These are phyloP conservation scores for Boletus sp. DNA, from an alignment of 768 basidiomycete genomes.

Conservation along the genomic window DNA sequence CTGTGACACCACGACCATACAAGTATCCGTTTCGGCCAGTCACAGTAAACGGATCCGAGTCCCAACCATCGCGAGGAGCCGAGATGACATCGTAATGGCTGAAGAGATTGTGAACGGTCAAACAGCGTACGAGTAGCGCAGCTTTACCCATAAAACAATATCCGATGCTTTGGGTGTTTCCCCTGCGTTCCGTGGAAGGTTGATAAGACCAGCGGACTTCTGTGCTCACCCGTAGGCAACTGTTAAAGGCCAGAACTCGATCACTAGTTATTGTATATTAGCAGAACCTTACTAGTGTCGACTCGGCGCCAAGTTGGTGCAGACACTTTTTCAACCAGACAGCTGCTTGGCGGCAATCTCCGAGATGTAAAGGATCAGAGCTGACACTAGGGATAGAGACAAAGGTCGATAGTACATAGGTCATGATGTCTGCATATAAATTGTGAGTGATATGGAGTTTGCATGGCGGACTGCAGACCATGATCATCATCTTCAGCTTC, in stretches of 20 bases:
- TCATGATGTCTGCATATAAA: slow-evolving; percentile 55
- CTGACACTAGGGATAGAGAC: slow-evolving; percentile 87
- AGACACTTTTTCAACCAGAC: slow-evolving; percentile 90
- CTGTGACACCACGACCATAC: slow-evolving; percentile 88
- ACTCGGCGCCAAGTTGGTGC: slow-evolving; percentile 80
- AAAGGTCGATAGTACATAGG: slow-evolving; percentile 80
- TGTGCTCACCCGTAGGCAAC: slow-evolving; percentile 73
- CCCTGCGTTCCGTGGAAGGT: slow-evolving; percentile 74
- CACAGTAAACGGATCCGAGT: slow-evolving; percentile 78
- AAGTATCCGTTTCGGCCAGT: slow-evolving; percentile 84
- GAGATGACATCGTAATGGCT: slow-evolving; percentile 98
- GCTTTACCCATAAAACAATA: slow-evolving; percentile 86
- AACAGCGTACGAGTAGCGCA: background rate
- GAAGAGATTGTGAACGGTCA: background rate
- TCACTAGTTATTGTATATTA: background rate
- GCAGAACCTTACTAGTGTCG: slow-evolving; percentile 55
- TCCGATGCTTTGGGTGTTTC: slow-evolving; percentile 57
- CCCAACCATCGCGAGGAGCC: slow-evolving; percentile 73
- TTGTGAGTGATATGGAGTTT: slow-evolving; percentile 2
- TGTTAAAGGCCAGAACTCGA: slow-evolving; percentile 26
- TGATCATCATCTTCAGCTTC: slow-evolving; percentile 19
- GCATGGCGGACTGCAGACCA: slow-evolving; percentile 8
- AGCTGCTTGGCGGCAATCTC: slow-evolving; percentile 92
- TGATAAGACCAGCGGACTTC: slow-evolving; percentile 86
- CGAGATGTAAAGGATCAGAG: slow-evolving; percentile 57